Evolutionary conservation across 768 basidiomycete species (phyloP).

Genomic region (Termitomyces sp.): DNA sequence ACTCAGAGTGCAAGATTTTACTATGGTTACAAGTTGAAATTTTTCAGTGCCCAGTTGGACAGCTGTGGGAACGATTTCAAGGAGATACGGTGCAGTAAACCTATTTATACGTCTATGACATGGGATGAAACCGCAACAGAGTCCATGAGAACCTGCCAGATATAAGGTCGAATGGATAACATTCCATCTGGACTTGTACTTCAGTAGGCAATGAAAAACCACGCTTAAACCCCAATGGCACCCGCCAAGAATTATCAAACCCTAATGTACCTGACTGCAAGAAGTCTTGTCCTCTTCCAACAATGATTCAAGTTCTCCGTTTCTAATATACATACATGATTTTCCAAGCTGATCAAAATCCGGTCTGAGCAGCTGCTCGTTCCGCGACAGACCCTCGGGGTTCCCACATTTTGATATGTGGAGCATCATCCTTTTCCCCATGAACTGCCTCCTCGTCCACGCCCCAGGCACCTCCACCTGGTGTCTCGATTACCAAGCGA

Average conservation of each 20-base stretch:
- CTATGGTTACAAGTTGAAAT: not conserved
- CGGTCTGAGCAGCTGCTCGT: slow-evolving; percentile 56
- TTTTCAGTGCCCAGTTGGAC: too few species aligned
- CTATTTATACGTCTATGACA: not conserved
- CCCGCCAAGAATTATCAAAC: too few species aligned
- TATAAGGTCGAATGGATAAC: not conserved
- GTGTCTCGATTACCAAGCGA: slow-evolving; percentile 74
- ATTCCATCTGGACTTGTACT: not conserved
- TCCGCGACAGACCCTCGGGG: slow-evolving; percentile 69
- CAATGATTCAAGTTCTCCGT: not conserved
- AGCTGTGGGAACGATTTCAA: not conserved
- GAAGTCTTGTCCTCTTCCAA: not conserved
- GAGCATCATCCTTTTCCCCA: slow-evolving; percentile 18
- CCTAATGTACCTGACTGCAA: not conserved
- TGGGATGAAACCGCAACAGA: not conserved
- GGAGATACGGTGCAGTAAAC: not conserved
- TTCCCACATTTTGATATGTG: slow-evolving; percentile 50
- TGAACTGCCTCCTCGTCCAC: slow-evolving; percentile 21
- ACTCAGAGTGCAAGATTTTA: not conserved
- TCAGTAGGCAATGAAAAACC: not conserved
- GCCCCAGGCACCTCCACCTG: slow-evolving; percentile 91
- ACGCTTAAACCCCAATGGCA: not conserved
- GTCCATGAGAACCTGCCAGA: not conserved
- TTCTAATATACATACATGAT: not conserved
- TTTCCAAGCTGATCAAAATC: slow-evolving; percentile 31